phyloP scores from a whole-genome alignment of 2,329 filamentous ascomycete genomes.

The Colletotrichum sublineola region DNA sequence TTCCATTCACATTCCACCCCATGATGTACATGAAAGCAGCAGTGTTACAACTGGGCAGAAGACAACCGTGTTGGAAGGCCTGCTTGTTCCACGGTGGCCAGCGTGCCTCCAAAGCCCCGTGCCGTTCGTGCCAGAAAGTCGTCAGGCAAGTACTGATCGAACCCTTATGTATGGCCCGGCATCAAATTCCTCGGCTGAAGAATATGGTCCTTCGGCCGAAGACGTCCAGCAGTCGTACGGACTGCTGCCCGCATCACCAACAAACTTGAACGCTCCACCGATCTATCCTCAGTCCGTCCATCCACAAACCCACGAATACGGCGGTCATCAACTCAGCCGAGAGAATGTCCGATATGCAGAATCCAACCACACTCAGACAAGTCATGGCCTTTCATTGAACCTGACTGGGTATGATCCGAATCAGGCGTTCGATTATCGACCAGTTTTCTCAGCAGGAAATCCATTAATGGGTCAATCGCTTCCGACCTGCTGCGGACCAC shows the following conservation, averaged over 20 bases:
- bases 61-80: conserved; percentile 51
- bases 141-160: background rate
- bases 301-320: background rate
- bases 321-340: conserved; percentile 1
- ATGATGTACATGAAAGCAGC: background rate
- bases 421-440: conserved; percentile 22
- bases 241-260: background rate
- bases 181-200: conserved; percentile 23
- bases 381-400: conserved; percentile 5
- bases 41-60: background rate
- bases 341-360: conserved; percentile 9
- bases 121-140: conserved; percentile 42
- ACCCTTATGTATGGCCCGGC: background rate
- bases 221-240: conserved; percentile 15
- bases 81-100: conserved; percentile 54
- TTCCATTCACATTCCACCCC: background rate
- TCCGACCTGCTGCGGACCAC: conserved; percentile 9
- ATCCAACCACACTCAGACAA: background rate
- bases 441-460: conserved; percentile 6
- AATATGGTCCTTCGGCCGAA: conserved; percentile 16
- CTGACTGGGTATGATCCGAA: conserved; percentile 14
- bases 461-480: conserved; percentile 2
- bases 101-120: conserved; percentile 47
- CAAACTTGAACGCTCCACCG: conserved; percentile 5
- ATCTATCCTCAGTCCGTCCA: conserved; percentile 5